Evolutionary conservation across 441 rosid genomes (phyloP).

Genomic region (Gossypium schwendimanii): DNA sequence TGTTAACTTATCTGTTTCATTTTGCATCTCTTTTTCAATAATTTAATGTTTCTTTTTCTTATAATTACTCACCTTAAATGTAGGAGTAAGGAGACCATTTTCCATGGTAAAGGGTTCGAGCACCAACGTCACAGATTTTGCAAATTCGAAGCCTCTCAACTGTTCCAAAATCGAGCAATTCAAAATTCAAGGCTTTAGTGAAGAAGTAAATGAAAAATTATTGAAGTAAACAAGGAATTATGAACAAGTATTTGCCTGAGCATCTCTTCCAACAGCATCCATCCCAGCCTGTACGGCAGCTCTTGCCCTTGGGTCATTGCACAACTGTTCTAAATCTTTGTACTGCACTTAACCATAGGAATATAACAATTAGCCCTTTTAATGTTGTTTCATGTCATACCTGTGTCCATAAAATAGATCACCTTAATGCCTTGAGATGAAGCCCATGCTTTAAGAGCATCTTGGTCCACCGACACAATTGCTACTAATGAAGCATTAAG

Average conservation of each 20-base stretch:
- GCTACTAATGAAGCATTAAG: conserved; percentile 82
- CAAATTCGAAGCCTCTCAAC: conserved; percentile 97
- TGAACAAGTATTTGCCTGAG: conserved; percentile 48
- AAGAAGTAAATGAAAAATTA: background rate
- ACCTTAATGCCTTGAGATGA: conserved; percentile 83
- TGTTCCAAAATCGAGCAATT: conserved; percentile 24
- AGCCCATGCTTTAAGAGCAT: conserved; percentile 75
- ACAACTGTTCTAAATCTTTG: conserved; percentile 55
- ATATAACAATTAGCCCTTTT: background rate
- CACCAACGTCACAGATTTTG: conserved; percentile 77
- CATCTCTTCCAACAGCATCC: conserved; percentile 82
- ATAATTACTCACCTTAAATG: conserved; percentile 60
- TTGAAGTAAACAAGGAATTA: background rate
- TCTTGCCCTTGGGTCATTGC: conserved; percentile 62
- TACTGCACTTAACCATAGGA: conserved; percentile 32
- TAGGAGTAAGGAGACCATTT: conserved; percentile 86
- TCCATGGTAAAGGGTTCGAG: conserved; percentile 77
- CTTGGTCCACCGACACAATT: conserved; percentile 76
- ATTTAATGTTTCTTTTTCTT: too few relatives aligned
- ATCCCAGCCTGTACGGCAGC: conserved; percentile 78
- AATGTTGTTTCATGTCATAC: background rate
- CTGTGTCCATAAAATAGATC: background rate
- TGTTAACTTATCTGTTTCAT: too few relatives aligned
- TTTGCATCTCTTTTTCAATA: too few relatives aligned
- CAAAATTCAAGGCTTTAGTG: background rate